Conservation (phyloP, 2,329 filamentous ascomycete genomes). For the Xylaria digitata region DNA sequence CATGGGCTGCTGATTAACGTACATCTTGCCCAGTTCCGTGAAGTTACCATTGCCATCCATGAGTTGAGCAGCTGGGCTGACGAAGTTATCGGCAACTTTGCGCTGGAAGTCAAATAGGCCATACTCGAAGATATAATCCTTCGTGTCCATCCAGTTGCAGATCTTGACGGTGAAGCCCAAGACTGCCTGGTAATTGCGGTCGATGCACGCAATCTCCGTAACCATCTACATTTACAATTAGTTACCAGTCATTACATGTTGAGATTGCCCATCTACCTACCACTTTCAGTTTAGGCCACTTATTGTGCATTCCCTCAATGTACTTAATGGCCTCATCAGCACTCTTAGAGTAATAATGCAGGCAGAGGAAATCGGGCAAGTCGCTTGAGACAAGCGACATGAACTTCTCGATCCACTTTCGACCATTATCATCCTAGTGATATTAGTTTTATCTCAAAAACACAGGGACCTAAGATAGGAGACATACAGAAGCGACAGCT, state of each 20-base stretch:
- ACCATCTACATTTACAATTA: slow-evolving; percentile 48
- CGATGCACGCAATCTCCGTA: slow-evolving; percentile 58
- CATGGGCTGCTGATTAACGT: slow-evolving; percentile 44
- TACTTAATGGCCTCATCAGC: slow-evolving; percentile 54
- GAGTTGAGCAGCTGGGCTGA: slow-evolving; percentile 59
- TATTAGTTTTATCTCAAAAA: slow-evolving; percentile 18
- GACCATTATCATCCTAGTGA: slow-evolving; percentile 41
- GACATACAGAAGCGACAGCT: slow-evolving; percentile 49
- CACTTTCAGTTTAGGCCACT: slow-evolving; percentile 46
- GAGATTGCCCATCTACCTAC: slow-evolving; percentile 34
- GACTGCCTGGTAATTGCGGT: slow-evolving; percentile 53
- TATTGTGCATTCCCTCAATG: slow-evolving; percentile 53
- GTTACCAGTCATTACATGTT: slow-evolving; percentile 28
- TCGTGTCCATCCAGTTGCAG: slow-evolving; percentile 57
- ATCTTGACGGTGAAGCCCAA: slow-evolving; percentile 54
- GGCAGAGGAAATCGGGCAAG: slow-evolving; percentile 56
- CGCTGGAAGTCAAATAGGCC: slow-evolving; percentile 58
- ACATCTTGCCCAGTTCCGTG: slow-evolving; percentile 49
- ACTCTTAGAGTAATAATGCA: slow-evolving; percentile 57
- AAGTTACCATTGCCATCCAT: slow-evolving; percentile 57
- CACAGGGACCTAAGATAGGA: neutral
- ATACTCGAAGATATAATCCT: slow-evolving; percentile 57
- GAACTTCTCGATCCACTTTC: slow-evolving; percentile 55
- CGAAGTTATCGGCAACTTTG: slow-evolving; percentile 56
- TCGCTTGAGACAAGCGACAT: slow-evolving; percentile 52